Evolutionary conservation across 257 asterid species (phyloP).

Genomic region (Striga asiatica): DNA sequence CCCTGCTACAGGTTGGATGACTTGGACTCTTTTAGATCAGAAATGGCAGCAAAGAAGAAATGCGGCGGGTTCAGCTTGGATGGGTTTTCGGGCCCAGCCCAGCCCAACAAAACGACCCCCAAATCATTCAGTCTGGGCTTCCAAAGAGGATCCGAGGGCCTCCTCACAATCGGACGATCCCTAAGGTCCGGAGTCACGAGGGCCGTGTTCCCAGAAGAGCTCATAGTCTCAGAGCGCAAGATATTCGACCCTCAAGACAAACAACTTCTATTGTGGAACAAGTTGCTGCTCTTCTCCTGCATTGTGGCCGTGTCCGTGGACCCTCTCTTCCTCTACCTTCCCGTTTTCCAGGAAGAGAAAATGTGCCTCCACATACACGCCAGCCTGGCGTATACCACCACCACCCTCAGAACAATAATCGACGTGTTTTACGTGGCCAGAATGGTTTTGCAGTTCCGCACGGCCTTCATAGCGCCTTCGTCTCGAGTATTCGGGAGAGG

Average conservation of each 20-base stretch:
- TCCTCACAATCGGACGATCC: conserved; percentile 68
- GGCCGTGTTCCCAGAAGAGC: conserved; percentile 93
- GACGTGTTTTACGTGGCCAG: conserved; percentile 65
- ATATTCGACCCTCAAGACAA: conserved; percentile 97
- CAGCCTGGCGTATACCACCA: conserved; percentile 61
- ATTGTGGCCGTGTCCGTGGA: conserved; percentile 74
- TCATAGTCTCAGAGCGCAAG: conserved; percentile 50
- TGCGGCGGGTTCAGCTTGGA: conserved; percentile 60
- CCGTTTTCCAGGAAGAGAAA: conserved; percentile 50
- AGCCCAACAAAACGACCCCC: conserved; percentile 28
- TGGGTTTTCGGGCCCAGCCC: conserved; percentile 33
- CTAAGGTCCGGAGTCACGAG: conserved; percentile 65
- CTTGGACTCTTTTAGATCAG: conserved; percentile 52
- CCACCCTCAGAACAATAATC: conserved; percentile 53
- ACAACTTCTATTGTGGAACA: conserved; percentile 78
- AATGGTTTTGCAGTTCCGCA: conserved; percentile 74
- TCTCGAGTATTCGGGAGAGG: conserved; percentile 99
- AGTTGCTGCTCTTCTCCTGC: conserved; percentile 69
- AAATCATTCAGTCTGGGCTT: conserved; percentile 55
- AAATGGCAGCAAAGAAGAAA: conserved; percentile 56
- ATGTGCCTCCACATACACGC: conserved; percentile 77
- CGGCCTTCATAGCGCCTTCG: conserved; percentile 97
- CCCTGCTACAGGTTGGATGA: conserved; percentile 48
- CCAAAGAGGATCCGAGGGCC: conserved; percentile 76
- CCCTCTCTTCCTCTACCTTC: conserved; percentile 86